A percentile compares a stretch with the other conserved stretches of the same genome.
phyloP scores from a whole-genome alignment of 495 filamentous ascomycete genomes.

The Hypomontagnella submonticulosa region DNA sequence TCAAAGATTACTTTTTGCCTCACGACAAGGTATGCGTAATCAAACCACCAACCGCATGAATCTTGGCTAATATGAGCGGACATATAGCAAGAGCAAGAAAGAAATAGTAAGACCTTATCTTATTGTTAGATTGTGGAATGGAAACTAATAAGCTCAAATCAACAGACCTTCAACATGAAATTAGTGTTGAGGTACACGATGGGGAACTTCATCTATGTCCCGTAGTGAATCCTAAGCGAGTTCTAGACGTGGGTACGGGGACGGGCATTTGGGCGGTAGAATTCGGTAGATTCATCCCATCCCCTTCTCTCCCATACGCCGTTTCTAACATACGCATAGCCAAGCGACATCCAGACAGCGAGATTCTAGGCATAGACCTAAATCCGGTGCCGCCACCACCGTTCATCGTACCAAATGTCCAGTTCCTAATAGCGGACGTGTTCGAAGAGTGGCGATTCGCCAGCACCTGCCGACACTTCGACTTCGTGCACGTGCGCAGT shows the following conservation, averaged over 20 bases:
- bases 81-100: slow-evolving; percentile 43
- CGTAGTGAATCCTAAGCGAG: slow-evolving; percentile 38
- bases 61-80: slow-evolving; percentile 9
- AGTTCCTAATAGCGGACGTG: slow-evolving; percentile 52
- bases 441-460: slow-evolving; percentile 48
- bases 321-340: slow-evolving; percentile 23
- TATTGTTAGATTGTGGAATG: not conserved
- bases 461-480: slow-evolving; percentile 35
- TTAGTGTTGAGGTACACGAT: slow-evolving; percentile 86
- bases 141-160: slow-evolving; percentile 18
- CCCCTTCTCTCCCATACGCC: slow-evolving; percentile 2
- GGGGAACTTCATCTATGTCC: slow-evolving; percentile 62
- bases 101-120: slow-evolving; percentile 29
- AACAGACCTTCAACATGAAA: slow-evolving; percentile 71
- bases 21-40: slow-evolving; percentile 38
- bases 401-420: slow-evolving; percentile 49
- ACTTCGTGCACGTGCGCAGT: slow-evolving; percentile 54
- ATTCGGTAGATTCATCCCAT: slow-evolving; percentile 53
- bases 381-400: slow-evolving; percentile 55
- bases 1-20: slow-evolving; percentile 36
- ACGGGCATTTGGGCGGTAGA: slow-evolving; percentile 64
- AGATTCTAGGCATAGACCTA: slow-evolving; percentile 58
- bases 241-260: slow-evolving; percentile 62
- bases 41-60: not conserved
- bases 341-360: slow-evolving; percentile 26